Evolutionary conservation across 2,329 filamentous ascomycete genomes (phyloP), one percentile per base, ranked within the genome.

Genomic region (Neobulgaria alba): DNA sequence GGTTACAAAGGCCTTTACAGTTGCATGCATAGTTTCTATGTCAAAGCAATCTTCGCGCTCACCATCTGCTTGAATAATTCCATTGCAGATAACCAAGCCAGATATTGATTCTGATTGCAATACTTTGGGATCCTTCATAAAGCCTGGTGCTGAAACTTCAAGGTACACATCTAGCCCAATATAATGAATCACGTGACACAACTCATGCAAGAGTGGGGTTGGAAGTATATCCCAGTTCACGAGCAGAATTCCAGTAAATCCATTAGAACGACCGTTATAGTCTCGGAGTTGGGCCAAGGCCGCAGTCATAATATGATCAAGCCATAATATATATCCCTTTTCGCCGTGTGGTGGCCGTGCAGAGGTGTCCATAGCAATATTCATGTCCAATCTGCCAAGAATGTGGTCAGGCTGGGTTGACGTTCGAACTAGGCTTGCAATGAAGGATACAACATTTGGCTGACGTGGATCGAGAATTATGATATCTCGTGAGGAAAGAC

Each of bases 1-100:
- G 36, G 56, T 47, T 31, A 55, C 37, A 47, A 51, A 43, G 30
- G 51, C 38, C 52, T 55, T 31, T 49, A 52, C 39, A 29, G 54
- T 53, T 5, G 49, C 35, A n/a, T 35, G 54, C 56, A 41, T 54
- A n/a, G 36, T 52, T 47, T 38, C 52, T 54, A 59, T 60, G 35
- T 64, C 61, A 47, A 68, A 69, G 46, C 64, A 68, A 46, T 70
- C 64, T 14, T 63, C 57, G 10, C 63, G 57, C 36, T 64, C 54
- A 4, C 67, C 67, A 37, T 63, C 60, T 4, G 53, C 51, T 3
- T 65, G 57, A 20, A 69, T 68, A 14, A 61, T 64, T 1, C 63
- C 66, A 48, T 67, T 68, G 33, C 63, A 59, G 36, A 67, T 59
- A 31, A 68, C 61, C 26, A 68, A 39, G 3, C 67, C 67, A 3